phyloP scores from a whole-genome alignment of 129 eudicot species.

The Pseudognaphalium luteoalbum region DNA sequence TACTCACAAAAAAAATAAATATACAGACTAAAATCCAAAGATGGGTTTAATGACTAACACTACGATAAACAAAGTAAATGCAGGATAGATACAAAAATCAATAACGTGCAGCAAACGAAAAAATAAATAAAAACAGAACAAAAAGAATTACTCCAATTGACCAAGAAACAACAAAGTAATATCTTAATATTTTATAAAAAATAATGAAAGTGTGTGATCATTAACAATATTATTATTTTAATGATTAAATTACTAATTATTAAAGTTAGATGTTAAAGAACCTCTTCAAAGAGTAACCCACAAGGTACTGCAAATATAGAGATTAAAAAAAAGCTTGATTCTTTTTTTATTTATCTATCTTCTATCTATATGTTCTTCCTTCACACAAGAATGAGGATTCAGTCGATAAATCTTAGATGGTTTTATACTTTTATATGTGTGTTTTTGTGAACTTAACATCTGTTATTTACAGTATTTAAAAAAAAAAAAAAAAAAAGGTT shows the following conservation, averaged over 20 bases:
- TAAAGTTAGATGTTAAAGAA: slow-evolving; percentile 31
- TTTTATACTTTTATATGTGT: slow-evolving; percentile 3
- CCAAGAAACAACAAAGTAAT: slow-evolving; percentile 26
- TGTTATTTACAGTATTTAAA: not conserved
- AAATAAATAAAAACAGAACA: slow-evolving; percentile 10
- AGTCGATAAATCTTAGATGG: not conserved
- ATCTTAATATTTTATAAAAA: slow-evolving; percentile 1
- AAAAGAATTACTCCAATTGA: slow-evolving; percentile 31
- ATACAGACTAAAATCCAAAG: slow-evolving; percentile 21
- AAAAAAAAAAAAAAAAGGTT: no score
- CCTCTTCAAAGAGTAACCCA: slow-evolving; percentile 41
- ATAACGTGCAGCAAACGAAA: slow-evolving; percentile 30
- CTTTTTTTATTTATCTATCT: slow-evolving; percentile 7
- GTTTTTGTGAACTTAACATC: not conserved
- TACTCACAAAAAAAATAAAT: slow-evolving; percentile 10
- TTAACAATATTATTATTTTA: slow-evolving; percentile 13
- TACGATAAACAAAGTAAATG: slow-evolving; percentile 7
- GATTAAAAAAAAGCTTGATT: slow-evolving; percentile 8
- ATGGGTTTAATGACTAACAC: slow-evolving; percentile 17
- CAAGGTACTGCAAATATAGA: slow-evolving; percentile 24
- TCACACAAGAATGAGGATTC: slow-evolving; percentile 15
- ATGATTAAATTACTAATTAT: not conserved
- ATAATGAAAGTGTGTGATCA: slow-evolving; percentile 26
- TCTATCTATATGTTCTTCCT: slow-evolving; percentile 19
- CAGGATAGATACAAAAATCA: slow-evolving; percentile 31